A percentile compares a stretch with the other conserved stretches of the same genome.
Conservation (phyloP, 1,139 yeast genomes). For the Pichia sp. region DNA sequence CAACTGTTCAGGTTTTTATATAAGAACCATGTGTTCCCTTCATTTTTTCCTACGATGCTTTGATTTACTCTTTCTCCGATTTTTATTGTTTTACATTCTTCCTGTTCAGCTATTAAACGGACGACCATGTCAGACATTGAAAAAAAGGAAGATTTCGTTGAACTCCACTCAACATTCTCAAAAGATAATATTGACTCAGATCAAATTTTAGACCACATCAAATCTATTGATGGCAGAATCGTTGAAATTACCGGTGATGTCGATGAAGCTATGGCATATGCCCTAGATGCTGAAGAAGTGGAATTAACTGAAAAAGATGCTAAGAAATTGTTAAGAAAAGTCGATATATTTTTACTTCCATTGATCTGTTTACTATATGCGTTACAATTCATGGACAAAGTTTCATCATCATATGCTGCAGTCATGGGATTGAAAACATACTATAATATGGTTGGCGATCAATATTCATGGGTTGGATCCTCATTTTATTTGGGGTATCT, state of each 20-base stretch:
- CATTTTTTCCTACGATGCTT: too few relatives aligned
- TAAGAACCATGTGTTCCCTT: too few relatives aligned
- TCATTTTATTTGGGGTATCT: conserved; percentile 51
- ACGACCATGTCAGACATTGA: conserved; percentile 16
- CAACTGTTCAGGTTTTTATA: too few relatives aligned
- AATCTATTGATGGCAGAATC: conserved; percentile 31
- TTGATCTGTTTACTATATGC: conserved; percentile 50
- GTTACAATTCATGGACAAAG: conserved; percentile 62
- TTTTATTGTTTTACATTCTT: too few relatives aligned
- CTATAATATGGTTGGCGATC: conserved; percentile 43
- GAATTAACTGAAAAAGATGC: conserved; percentile 25
- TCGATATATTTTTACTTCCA: conserved; percentile 50
- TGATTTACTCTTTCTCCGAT: too few relatives aligned
- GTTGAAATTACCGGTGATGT: conserved; percentile 32
- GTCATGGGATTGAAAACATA: conserved; percentile 46
- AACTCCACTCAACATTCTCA: conserved; percentile 25
- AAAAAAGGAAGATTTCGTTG: conserved; percentile 6
- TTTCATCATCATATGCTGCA: conserved; percentile 52
- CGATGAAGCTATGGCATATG: conserved; percentile 29
- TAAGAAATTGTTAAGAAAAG: conserved; percentile 40
- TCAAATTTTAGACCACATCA: conserved; percentile 30
- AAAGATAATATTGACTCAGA: conserved; percentile 27
- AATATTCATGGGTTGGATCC: conserved; percentile 53
- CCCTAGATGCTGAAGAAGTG: conserved; percentile 26
- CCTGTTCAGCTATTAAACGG: too few relatives aligned